phyloP scores from a whole-genome alignment of 805 yeast genomes.

The Lipomyces yamanashiensis region DNA sequence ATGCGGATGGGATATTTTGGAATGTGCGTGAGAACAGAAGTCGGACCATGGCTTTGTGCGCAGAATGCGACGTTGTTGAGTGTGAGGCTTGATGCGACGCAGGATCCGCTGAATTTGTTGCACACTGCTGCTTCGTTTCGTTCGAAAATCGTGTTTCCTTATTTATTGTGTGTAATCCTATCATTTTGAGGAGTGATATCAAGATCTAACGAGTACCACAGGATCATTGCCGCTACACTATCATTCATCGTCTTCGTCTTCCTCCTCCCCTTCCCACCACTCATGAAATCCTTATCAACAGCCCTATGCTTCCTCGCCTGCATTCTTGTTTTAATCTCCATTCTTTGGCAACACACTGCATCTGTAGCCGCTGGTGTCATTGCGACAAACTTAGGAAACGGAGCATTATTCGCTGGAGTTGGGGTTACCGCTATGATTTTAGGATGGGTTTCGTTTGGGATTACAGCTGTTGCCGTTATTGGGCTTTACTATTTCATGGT shows the following conservation, averaged over 20 bases:
- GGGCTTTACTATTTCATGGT: constrained; percentile 30
- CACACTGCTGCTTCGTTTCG: constrained; percentile 26
- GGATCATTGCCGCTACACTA: constrained; percentile 25
- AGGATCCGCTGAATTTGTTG: constrained; percentile 34
- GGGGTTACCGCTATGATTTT: constrained; percentile 28
- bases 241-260: constrained; percentile 27
- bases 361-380: constrained; percentile 26
- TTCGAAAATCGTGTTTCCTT: constrained; percentile 30
- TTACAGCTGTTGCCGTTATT: constrained; percentile 17
- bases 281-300: constrained; percentile 15
- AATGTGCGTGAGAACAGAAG: constrained; percentile 14
- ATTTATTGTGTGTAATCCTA: constrained; percentile 17
- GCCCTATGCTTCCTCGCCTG: constrained; percentile 23
- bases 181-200: background rate
- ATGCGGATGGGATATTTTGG: constrained; percentile 34
- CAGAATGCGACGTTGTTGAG: constrained; percentile 30
- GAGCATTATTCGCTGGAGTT: constrained; percentile 26
- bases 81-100: background rate
- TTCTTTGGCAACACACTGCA: constrained; percentile 35
- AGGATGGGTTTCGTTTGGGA: constrained; percentile 34
- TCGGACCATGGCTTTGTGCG: constrained; percentile 32
- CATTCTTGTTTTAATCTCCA: constrained; percentile 29
- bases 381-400: constrained; percentile 26
- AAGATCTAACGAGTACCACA: background rate
- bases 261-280: constrained; percentile 33